phyloP scores from a whole-genome alignment of 2,329 filamentous ascomycete genomes.

The Talaromyces pinophilus region DNA sequence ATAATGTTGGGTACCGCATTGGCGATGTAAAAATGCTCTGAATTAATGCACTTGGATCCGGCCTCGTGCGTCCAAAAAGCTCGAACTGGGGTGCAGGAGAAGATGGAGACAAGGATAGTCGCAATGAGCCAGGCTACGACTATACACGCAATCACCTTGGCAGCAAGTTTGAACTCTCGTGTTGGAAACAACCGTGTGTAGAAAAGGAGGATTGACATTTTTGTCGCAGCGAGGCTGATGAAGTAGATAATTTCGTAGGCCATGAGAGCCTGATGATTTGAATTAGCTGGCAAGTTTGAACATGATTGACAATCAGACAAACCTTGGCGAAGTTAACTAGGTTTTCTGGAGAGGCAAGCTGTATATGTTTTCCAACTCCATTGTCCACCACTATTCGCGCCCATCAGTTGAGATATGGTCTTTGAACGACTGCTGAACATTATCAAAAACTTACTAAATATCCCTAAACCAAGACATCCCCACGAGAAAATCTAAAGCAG shows the following conservation, averaged over 20 bases:
- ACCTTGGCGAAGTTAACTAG: neutral
- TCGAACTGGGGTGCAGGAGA: constrained; percentile 31
- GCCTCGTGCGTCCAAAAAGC: constrained; percentile 33
- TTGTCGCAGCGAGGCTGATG: neutral
- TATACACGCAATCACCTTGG: constrained; percentile 28
- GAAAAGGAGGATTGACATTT: neutral
- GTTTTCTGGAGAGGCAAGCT: neutral
- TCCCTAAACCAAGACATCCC: neutral
- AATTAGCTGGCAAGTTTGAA: neutral
- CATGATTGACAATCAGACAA: neutral
- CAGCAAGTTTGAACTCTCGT: constrained; percentile 27
- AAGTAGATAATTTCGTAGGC: neutral
- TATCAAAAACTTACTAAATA: neutral
- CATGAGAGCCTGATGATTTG: neutral
- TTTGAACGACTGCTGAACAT: neutral
- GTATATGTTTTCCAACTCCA: neutral
- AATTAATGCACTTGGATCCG: constrained; percentile 31
- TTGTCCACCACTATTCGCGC: neutral
- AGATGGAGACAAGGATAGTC: constrained; percentile 26
- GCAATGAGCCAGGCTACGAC: constrained; percentile 30
- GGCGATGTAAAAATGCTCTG: constrained; percentile 33
- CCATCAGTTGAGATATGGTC: neutral
- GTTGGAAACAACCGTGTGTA: constrained; percentile 25
- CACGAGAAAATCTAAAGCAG: neutral
- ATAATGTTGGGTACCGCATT: constrained; percentile 36